Base-by-base conservation (phyloP, 129 eudicot genomes). In the Flaveria robusta region DNA sequence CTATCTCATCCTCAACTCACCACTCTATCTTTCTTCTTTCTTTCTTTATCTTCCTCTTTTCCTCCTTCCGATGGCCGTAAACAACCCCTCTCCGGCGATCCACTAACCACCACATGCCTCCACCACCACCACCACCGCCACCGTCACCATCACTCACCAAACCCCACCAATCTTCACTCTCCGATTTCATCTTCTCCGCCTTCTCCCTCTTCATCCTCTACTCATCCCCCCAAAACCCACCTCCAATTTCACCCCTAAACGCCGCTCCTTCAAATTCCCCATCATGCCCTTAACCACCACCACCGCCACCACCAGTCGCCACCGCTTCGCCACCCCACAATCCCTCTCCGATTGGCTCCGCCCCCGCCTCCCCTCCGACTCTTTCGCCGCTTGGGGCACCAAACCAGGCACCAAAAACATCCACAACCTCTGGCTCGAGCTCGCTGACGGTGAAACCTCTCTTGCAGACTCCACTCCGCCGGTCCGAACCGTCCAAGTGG, bases 351-450 rank as follows among this genome's bases (percentile, higher is more conserved):
- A 87, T 19, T 89, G 96, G 96, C 92, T 93, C 72, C 75, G 70
- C 31, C 90, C 97, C 2, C 86, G 96, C 0, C 74, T 93, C 77
- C 87, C 89, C 6, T 80, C 87, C 20, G 91, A 93, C 10, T 81
- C 86, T 0, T 85, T 93, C 74, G 83, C 91, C 70, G 60, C 95
- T 0, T 90, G 97, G 98, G 98, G 96, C 3, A 81, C 86, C 68
- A 85, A 82, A 54, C 91, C 92, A 1, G 98, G 98, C 5, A 93
- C 98, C 51, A 93, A 93, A 31, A 93, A 90, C 68, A 71, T 93
- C 43, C 89, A 88, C 52, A 93, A 88, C 68, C 79, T 93, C 16
- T 93, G 89, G 88, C 92, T 90, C 16, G 98, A 92, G 69, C 60
- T 92, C 26, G 70, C 88, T 58, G 87, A 89, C 8, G 98, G 98